Conservation (phyloP, 257 asterid genomes). For the Cordia subcordata region DNA sequence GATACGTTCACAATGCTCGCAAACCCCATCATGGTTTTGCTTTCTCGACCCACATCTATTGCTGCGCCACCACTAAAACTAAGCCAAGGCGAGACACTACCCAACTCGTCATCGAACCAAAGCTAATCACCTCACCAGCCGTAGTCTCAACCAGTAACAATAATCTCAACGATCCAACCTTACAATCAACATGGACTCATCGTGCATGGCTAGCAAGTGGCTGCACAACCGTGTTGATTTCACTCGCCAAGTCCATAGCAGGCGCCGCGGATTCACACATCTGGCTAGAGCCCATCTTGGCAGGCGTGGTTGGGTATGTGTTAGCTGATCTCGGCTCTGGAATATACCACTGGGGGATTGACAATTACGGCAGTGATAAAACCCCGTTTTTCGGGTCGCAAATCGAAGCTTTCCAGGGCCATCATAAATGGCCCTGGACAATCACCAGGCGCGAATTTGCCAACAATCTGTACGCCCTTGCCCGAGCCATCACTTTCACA, state of each 20-base stretch:
- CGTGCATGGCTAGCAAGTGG: slow-evolving; percentile 76
- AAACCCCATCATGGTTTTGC: neutral
- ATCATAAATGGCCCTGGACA: slow-evolving; percentile 83
- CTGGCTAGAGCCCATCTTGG: slow-evolving; percentile 54
- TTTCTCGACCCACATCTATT: slow-evolving; percentile 7
- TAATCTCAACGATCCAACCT: slow-evolving; percentile 34
- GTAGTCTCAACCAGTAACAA: neutral
- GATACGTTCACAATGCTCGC: slow-evolving; percentile 8
- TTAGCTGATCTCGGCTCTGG: slow-evolving; percentile 78
- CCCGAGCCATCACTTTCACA: slow-evolving; percentile 39
- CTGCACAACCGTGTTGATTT: slow-evolving; percentile 59
- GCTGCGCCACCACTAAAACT: slow-evolving; percentile 21
- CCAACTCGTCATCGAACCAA: slow-evolving; percentile 8
- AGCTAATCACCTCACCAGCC: neutral
- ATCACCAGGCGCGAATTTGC: slow-evolving; percentile 79
- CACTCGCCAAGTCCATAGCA: slow-evolving; percentile 46
- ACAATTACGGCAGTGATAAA: slow-evolving; percentile 63
- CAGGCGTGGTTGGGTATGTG: slow-evolving; percentile 59
- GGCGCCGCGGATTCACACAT: slow-evolving; percentile 36
- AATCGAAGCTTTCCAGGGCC: slow-evolving; percentile 81
- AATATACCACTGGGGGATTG: slow-evolving; percentile 89
- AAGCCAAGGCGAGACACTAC: slow-evolving; percentile 1
- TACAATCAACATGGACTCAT: slow-evolving; percentile 75
- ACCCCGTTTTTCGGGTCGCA: slow-evolving; percentile 69
- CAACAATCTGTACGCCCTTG: slow-evolving; percentile 61